phyloP scores from a whole-genome alignment of 2,329 filamentous ascomycete species.

The Aspergillus melleus region DNA sequence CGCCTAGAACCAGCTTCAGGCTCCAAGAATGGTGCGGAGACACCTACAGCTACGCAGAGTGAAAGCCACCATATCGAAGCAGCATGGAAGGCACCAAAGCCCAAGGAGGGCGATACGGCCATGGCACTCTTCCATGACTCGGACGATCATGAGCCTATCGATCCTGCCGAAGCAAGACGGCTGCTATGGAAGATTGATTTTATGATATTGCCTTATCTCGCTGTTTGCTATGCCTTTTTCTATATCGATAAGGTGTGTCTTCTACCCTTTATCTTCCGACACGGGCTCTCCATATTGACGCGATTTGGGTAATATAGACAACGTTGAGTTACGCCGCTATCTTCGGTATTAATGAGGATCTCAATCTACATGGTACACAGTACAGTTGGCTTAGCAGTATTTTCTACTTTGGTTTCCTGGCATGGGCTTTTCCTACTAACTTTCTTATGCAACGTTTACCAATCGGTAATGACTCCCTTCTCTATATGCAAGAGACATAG shows the following conservation, averaged over 20 bases:
- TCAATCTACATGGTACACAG: slow-evolving; percentile 57
- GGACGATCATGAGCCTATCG: slow-evolving; percentile 49
- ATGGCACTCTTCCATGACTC: slow-evolving; percentile 52
- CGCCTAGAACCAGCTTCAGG: slow-evolving; percentile 8
- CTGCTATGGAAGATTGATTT: slow-evolving; percentile 58
- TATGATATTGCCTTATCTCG: slow-evolving; percentile 59
- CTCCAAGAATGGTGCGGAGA: slow-evolving; percentile 25
- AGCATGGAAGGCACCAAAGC: slow-evolving; percentile 31
- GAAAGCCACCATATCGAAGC: slow-evolving; percentile 25
- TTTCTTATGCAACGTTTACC: slow-evolving; percentile 55
- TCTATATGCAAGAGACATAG: neutral
- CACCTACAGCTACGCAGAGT: slow-evolving; percentile 27
- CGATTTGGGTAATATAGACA: slow-evolving; percentile 40
- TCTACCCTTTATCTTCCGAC: slow-evolving; percentile 1
- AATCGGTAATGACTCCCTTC: slow-evolving; percentile 38
- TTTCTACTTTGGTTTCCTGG: slow-evolving; percentile 59
- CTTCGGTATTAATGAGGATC: slow-evolving; percentile 62
- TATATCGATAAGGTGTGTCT: slow-evolving; percentile 47
- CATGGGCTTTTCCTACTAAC: slow-evolving; percentile 57
- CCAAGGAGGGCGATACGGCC: slow-evolving; percentile 50
- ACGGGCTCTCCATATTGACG: neutral
- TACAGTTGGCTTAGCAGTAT: slow-evolving; percentile 59
- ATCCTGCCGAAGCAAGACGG: slow-evolving; percentile 48
- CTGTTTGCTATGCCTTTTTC: slow-evolving; percentile 56
- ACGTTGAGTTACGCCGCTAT: slow-evolving; percentile 65